Evolutionary conservation across 1,284 basidiomycete genomes (phyloP), one percentile per base, ranked within the genome.

Genomic region (Leccinum pallidistipes): DNA sequence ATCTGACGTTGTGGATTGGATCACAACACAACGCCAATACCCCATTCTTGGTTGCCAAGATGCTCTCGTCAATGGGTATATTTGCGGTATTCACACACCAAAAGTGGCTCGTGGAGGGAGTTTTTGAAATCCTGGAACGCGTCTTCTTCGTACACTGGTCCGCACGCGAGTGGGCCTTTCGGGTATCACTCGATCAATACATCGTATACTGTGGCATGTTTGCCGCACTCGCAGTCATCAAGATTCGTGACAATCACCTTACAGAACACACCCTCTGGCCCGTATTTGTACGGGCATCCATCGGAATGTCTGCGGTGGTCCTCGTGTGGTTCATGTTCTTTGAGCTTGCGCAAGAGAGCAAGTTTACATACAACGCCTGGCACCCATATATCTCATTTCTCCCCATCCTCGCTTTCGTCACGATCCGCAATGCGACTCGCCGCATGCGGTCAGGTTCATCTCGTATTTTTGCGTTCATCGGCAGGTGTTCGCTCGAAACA

Each of bases 131-230:
- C 63, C 79, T 95, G 61, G 80, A 84, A 65, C 77, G 78, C 21
- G 71, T 92, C 36, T 94, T 86, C 77, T 82, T 80, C 56, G 94
- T 95, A 62, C 80, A 82, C 52, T 96, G 94, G 94, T 91, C 88
- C 3, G 88, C 92, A 5, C 80, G 78, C 29, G 93, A 96, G 77
- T 95, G 92, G 92, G 79, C 80, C 2, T 96, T 96, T 82, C 87
- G 94, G 49, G 88, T 94, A 66, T 89, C 84, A 21, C 86, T 96
- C 63, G 94, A 96, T 77, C 81, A 94, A 53, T 95, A 87, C 81
- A 91, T 95, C 68, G 91, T 94, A 34, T 95, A 93, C 77, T 81
- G 83, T 45, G 94, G 94, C 50, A 94, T 95, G 91, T 76, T 94
- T 66, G 78, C 86, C 27, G 87, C 94, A 1, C 78, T 94, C 60